phyloP scores from a whole-genome alignment of 176 grass and related monocot species.

The Avena atlantica region DNA sequence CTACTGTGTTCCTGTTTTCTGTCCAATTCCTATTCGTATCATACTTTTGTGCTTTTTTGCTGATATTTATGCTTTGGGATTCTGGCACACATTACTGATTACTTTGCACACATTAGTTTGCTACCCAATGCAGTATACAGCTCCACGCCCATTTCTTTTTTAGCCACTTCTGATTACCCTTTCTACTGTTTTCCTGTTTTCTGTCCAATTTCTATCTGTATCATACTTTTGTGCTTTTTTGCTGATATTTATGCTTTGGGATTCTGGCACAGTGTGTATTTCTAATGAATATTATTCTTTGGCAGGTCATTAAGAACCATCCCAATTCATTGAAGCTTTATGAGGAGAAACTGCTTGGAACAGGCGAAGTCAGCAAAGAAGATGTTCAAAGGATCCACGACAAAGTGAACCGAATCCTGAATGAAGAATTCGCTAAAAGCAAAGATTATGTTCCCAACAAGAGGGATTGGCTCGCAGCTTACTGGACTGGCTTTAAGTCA shows the following conservation, averaged over 20 bases:
- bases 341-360: slow-evolving; percentile 75
- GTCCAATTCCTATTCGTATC: background rate
- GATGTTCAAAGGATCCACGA: slow-evolving; percentile 73
- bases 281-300: slow-evolving; percentile 39
- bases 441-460: slow-evolving; percentile 92
- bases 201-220: background rate
- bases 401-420: slow-evolving; percentile 83
- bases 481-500: slow-evolving; percentile 94
- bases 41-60: slow-evolving; percentile 16
- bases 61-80: slow-evolving; percentile 31
- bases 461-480: slow-evolving; percentile 96
- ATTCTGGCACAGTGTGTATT: background rate
- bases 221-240: background rate
- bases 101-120: background rate
- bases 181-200: background rate
- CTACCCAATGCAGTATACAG: background rate
- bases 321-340: slow-evolving; percentile 85
- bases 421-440: slow-evolving; percentile 87
- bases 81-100: background rate
- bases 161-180: background rate
- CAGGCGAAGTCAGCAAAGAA: slow-evolving; percentile 69
- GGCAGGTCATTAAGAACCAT: slow-evolving; percentile 90
- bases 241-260: slow-evolving; percentile 22
- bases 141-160: background rate
- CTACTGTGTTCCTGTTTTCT: background rate